Conservation (phyloP, 805 yeast species). For the Tetrapisispora arboricola region DNA sequence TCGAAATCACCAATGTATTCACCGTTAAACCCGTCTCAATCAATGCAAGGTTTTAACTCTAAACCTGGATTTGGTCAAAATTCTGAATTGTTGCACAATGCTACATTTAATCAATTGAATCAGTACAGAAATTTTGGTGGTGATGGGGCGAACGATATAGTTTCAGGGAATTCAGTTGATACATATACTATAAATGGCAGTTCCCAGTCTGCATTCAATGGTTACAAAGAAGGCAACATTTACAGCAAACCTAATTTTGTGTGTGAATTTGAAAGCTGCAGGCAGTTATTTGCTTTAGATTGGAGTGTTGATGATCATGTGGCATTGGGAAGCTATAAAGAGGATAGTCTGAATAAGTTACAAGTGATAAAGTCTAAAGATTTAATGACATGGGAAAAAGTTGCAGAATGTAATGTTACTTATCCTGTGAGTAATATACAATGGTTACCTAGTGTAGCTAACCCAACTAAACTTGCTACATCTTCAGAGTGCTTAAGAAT, state of each 20-base stretch:
- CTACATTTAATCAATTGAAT: conserved; percentile 8
- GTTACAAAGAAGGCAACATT: neutral
- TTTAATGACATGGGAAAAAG: conserved; percentile 70
- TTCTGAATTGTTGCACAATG: neutral
- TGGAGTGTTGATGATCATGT: conserved; percentile 28
- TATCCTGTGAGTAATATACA: conserved; percentile 27
- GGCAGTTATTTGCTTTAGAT: conserved; percentile 25
- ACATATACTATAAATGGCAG: neutral
- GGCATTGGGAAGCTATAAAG: conserved; percentile 49
- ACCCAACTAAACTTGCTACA: conserved; percentile 28
- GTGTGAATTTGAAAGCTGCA: conserved; percentile 23
- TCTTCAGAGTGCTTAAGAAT: conserved; percentile 27
- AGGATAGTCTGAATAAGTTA: conserved; percentile 60
- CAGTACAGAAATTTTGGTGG: conserved; percentile 10
- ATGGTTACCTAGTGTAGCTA: conserved; percentile 25
- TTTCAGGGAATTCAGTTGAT: neutral
- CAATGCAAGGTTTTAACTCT: conserved; percentile 2
- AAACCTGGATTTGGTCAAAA: neutral
- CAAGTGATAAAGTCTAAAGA: conserved; percentile 38
- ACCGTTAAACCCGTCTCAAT: conserved; percentile 19
- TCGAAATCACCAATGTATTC: conserved; percentile 25
- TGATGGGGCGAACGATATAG: neutral
- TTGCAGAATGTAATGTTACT: conserved; percentile 21
- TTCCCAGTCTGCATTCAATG: neutral
- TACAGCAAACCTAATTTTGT: conserved; percentile 5